Evolutionary conservation across 129 eudicot species (phyloP).

Genomic region (Calendula officinalis): DNA sequence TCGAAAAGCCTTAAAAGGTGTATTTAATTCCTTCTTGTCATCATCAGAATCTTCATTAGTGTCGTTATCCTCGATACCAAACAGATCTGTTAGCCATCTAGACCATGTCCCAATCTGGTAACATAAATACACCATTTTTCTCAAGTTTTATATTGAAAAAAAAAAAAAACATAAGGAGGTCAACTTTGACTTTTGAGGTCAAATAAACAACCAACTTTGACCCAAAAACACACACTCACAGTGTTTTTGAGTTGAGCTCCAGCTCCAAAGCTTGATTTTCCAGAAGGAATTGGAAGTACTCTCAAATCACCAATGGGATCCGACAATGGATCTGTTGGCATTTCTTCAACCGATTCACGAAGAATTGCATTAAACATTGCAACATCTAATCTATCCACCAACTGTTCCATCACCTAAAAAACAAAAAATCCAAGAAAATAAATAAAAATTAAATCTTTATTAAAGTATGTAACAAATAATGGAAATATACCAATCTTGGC

Average conservation of each 20-base stretch:
- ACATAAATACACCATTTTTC: neutral
- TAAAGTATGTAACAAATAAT: neutral
- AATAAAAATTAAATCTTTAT: neutral
- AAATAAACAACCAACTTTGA: too few relatives aligned
- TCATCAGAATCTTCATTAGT: conserved; percentile 34
- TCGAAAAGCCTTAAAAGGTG: conserved; percentile 72
- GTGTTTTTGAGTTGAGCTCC: conserved; percentile 90
- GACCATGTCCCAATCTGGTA: conserved; percentile 85
- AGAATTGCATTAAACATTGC: conserved; percentile 96
- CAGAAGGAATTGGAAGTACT: conserved; percentile 79
- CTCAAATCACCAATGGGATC: conserved; percentile 69
- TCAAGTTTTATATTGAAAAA: too few relatives aligned
- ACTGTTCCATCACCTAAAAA: conserved; percentile 82
- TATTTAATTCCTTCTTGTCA: conserved; percentile 32
- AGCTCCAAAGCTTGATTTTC: conserved; percentile 80
- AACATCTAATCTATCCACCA: conserved; percentile 77
- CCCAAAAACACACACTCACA: too few relatives aligned
- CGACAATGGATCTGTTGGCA: conserved; percentile 88
- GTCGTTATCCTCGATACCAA: conserved; percentile 67
- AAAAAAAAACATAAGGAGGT: too few relatives aligned
- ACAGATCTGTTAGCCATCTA: conserved; percentile 75
- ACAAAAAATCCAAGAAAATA: neutral
- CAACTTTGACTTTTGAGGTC: conserved; percentile 24
- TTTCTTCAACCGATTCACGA: conserved; percentile 76
- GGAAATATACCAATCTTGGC: conserved; percentile 49